Percentiles rank a stretch among this genome's conserved stretches.
Conservation (phyloP, 331 rosid genomes). For the Acacia concinna region DNA sequence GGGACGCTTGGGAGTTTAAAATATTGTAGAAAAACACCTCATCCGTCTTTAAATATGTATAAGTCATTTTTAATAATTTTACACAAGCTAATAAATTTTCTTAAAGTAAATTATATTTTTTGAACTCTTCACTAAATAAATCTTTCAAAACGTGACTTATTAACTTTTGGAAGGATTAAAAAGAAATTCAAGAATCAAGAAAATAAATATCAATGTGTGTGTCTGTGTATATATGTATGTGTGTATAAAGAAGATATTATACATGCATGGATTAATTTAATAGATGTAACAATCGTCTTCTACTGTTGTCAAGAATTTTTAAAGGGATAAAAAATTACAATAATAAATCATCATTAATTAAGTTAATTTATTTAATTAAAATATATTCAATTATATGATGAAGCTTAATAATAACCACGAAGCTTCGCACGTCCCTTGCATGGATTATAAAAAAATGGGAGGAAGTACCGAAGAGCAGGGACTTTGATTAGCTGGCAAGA, state of each 20-base stretch:
- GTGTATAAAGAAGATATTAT: too few relatives aligned
- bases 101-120: neutral
- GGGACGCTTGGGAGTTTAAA: too few relatives aligned
- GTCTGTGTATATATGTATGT: too few relatives aligned
- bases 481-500: too few relatives aligned
- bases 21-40: too few relatives aligned
- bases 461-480: neutral
- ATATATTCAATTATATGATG: neutral
- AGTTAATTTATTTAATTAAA: neutral
- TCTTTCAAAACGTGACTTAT: neutral
- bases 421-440: conserved; percentile 1
- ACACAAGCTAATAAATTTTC: neutral
- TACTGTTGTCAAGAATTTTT: neutral
- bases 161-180: neutral
- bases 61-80: neutral
- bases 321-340: neutral
- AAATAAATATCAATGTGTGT: neutral
- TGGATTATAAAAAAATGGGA: neutral
- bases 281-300: neutral
- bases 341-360: neutral
- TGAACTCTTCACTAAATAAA: neutral
- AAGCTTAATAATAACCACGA: neutral
- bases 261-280: neutral
- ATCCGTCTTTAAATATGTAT: neutral
- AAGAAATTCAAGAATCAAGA: neutral